phyloP scores from a whole-genome alignment of 1,139 yeast genomes.

The Debaryomyces nepalensis region DNA sequence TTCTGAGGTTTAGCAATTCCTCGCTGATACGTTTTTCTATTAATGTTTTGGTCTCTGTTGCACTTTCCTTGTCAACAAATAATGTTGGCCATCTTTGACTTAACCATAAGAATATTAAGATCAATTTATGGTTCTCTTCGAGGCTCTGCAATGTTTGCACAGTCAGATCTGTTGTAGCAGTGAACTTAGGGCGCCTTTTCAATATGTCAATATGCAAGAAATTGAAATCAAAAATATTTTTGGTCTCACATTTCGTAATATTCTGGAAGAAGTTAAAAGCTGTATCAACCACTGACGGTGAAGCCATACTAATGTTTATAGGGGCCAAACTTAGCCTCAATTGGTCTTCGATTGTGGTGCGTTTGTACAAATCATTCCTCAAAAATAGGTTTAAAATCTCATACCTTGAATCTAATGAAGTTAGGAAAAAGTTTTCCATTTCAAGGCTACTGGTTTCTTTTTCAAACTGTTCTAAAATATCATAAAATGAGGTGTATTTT shows the following conservation, averaged over 20 bases:
- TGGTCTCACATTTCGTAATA: constrained; percentile 43
- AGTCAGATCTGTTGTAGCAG: constrained; percentile 26
- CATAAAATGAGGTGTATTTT: constrained; percentile 45
- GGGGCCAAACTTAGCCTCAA: constrained; percentile 66
- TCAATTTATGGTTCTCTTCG: constrained; percentile 72
- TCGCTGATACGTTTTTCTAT: constrained; percentile 70
- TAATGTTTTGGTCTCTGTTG: constrained; percentile 65
- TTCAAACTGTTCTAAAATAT: constrained; percentile 54
- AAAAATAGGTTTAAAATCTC: constrained; percentile 52
- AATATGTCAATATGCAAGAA: constrained; percentile 40
- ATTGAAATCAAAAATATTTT: constrained; percentile 48
- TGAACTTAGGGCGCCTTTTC: constrained; percentile 25
- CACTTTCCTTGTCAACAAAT: constrained; percentile 78
- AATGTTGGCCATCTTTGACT: constrained; percentile 83
- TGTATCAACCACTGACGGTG: constrained; percentile 32
- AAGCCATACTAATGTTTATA: constrained; percentile 34
- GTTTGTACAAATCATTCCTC: constrained; percentile 30
- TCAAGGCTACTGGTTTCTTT: constrained; percentile 32
- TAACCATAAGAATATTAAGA: constrained; percentile 81
- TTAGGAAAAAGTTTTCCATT: constrained; percentile 39
- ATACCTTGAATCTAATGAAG: constrained; percentile 50
- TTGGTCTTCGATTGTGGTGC: constrained; percentile 54
- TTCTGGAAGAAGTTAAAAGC: constrained; percentile 40
- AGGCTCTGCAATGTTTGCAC: constrained; percentile 51
- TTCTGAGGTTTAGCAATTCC: constrained; percentile 52